A percentile compares a stretch with the other conserved stretches of the same genome.
Conservation (phyloP, 1,284 basidiomycete species). For the Coniferiporia weirii region DNA sequence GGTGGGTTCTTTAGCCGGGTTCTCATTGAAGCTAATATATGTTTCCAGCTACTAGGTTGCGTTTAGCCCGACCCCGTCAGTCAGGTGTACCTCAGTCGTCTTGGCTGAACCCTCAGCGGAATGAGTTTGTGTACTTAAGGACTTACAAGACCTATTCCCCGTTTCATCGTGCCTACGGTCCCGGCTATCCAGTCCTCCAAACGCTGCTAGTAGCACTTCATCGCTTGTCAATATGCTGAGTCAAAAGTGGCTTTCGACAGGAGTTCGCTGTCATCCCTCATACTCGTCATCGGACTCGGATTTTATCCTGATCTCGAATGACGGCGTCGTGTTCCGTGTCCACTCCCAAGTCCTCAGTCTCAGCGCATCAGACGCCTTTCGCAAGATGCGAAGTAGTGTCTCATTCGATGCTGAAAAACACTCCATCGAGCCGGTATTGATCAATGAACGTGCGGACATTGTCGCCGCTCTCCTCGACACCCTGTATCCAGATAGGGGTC, state of each 20-base stretch:
- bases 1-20: too few species aligned
- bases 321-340: conserved; percentile 36
- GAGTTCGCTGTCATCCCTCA: neutral
- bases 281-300: conserved; percentile 28
- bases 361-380: conserved; percentile 36
- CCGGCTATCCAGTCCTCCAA: too few species aligned
- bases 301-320: conserved; percentile 34
- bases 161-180: too few species aligned
- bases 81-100: too few species aligned
- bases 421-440: neutral
- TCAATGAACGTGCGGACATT: conserved; percentile 3
- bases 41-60: too few species aligned
- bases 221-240: neutral
- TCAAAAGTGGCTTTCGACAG: neutral
- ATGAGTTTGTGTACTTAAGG: too few species aligned
- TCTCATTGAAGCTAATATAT: too few species aligned
- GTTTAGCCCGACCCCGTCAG: too few species aligned
- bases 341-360: conserved; percentile 35
- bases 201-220: too few species aligned
- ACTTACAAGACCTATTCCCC: too few species aligned
- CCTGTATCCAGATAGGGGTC: neutral
- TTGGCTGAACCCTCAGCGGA: too few species aligned
- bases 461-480: conserved; percentile 1
- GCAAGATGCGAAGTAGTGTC: conserved; percentile 32
- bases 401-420: neutral